A percentile compares a stretch with the other conserved stretches of the same genome.
These are phyloP conservation scores for Hyaloscypha variabilis DNA, from an alignment of 495 filamentous ascomycete genomes.

Conservation along the genomic window DNA sequence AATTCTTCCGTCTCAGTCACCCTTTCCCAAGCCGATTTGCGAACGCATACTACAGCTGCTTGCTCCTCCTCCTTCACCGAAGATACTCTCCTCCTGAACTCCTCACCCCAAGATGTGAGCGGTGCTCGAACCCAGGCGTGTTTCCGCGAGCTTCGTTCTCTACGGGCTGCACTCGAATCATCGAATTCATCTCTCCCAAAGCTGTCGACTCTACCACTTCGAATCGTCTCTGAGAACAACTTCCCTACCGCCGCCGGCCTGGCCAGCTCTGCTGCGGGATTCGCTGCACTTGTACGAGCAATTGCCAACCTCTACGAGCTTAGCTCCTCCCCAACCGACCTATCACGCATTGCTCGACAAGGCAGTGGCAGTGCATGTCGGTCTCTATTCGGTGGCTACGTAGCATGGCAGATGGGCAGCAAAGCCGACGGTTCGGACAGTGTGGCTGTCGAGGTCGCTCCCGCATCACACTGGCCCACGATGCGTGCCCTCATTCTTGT, in stretches of 20 bases:
- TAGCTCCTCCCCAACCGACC: conserved; percentile 72
- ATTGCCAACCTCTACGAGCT: conserved; percentile 92
- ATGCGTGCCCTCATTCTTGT: conserved; percentile 93
- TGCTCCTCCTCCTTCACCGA: conserved; percentile 71
- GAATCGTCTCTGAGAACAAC: conserved; percentile 92
- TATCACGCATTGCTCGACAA: conserved; percentile 90
- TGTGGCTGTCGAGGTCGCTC: conserved; percentile 81
- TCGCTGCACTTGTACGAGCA: conserved; percentile 90
- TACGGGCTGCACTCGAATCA: conserved; percentile 74
- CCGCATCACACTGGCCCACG: conserved; percentile 86
- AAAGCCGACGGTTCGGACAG: conserved; percentile 79
- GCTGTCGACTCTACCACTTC: conserved; percentile 72
- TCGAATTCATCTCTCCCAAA: conserved; percentile 72
- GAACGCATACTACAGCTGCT: conserved; percentile 93
- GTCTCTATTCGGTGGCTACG: conserved; percentile 90
- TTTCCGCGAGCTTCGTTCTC: conserved; percentile 78
- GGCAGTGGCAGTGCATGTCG: conserved; percentile 94
- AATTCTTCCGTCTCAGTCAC: conserved; percentile 97
- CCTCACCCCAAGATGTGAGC: conserved; percentile 77
- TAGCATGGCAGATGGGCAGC: conserved; percentile 83
- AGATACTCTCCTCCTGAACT: conserved; percentile 86
- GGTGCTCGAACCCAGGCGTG: conserved; percentile 89
- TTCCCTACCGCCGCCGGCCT: conserved; percentile 98
- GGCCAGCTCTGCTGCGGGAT: conserved; percentile 89
- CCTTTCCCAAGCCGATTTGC: conserved; percentile 89